phyloP scores from a whole-genome alignment of 257 asterid species.

The Galeopsis tetrahit region DNA sequence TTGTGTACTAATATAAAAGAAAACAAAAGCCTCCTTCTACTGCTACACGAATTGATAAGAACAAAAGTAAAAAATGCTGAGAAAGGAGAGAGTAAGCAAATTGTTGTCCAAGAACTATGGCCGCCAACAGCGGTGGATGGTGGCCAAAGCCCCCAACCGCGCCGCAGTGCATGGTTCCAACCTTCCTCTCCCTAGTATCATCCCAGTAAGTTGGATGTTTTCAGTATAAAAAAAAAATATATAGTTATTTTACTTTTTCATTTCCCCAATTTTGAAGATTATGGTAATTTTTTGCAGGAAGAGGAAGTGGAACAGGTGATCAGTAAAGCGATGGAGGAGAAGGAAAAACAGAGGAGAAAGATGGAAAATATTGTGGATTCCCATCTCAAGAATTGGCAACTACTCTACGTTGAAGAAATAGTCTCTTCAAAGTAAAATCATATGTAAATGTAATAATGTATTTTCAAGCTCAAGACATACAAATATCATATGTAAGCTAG shows the following conservation, averaged over 20 bases:
- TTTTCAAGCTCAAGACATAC: not conserved
- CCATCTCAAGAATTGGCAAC: conserved; percentile 51
- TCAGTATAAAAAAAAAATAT: too few relatives aligned
- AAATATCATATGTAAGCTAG: not conserved
- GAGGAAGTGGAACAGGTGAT: conserved; percentile 45
- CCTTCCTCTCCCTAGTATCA: conserved; percentile 51
- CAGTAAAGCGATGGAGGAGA: conserved; percentile 35
- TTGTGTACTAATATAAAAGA: not conserved
- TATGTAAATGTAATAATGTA: not conserved
- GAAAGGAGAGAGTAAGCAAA: not conserved
- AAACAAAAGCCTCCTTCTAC: not conserved
- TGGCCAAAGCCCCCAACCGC: conserved; percentile 55
- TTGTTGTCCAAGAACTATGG: conserved; percentile 14
- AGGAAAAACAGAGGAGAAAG: conserved; percentile 46
- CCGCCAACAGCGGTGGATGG: conserved; percentile 42
- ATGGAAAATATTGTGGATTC: conserved; percentile 52
- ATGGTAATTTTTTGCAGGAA: conserved; percentile 27
- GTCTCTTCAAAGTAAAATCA: conserved; percentile 20
- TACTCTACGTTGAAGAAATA: conserved; percentile 39
- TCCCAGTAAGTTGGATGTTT: conserved; percentile 40
- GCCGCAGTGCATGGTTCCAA: conserved; percentile 73
- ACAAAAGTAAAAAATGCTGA: not conserved
- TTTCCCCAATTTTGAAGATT: not conserved
- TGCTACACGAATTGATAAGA: not conserved
- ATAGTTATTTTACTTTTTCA: not conserved